Conservation (phyloP, 2,329 filamentous ascomycete genomes). For the Colletotrichum eleusines region DNA sequence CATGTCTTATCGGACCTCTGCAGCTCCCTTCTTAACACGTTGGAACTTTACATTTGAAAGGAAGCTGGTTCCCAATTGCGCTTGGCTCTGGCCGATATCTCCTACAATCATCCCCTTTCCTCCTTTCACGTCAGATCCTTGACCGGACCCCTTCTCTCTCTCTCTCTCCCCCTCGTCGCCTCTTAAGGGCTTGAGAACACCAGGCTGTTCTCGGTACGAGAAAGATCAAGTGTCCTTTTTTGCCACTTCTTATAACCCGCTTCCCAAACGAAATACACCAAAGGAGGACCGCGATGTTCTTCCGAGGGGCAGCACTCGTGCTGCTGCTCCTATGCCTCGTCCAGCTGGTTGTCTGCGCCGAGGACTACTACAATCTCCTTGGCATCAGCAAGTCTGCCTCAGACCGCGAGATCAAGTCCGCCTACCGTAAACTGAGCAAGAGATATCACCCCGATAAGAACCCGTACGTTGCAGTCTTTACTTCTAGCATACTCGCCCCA, state of each 20-base stretch:
- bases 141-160: background rate
- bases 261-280: constrained; percentile 16
- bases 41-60: constrained; percentile 41
- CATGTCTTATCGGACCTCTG: constrained; percentile 38
- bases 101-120: background rate
- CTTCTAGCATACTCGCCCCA: background rate
- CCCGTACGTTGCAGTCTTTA: constrained; percentile 69
- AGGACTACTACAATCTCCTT: constrained; percentile 89
- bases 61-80: constrained; percentile 29
- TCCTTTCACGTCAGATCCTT: background rate
- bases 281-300: constrained; percentile 60
- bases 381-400: constrained; percentile 83
- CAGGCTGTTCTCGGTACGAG: background rate
- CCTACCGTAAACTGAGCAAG: constrained; percentile 92
- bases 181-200: background rate
- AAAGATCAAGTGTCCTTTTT: background rate
- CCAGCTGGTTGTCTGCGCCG: constrained; percentile 67
- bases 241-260: background rate
- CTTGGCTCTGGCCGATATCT: constrained; percentile 27
- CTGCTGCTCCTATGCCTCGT: constrained; percentile 65
- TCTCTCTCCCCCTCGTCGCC: background rate
- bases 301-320: constrained; percentile 61
- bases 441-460: constrained; percentile 99
- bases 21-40: constrained; percentile 44
- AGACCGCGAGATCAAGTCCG: constrained; percentile 91